phyloP scores from a whole-genome alignment of 257 asterid genomes.

The Osmanthus fragrans region DNA sequence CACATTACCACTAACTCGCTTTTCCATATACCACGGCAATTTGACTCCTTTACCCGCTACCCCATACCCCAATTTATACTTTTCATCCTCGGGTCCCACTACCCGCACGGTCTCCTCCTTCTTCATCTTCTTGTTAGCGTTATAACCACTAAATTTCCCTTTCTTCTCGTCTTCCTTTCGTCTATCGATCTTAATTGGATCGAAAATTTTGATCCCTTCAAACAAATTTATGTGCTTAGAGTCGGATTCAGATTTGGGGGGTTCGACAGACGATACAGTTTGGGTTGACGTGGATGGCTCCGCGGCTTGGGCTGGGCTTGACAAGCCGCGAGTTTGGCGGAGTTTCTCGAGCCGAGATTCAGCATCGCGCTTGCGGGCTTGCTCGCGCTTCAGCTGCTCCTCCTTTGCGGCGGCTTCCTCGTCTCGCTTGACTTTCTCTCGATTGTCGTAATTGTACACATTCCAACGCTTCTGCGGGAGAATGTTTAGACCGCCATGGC shows the following conservation, averaged over 20 bases:
- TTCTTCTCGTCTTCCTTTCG: conserved; percentile 40
- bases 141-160: conserved; percentile 34
- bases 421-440: conserved; percentile 88
- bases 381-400: conserved; percentile 86
- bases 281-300: conserved; percentile 29
- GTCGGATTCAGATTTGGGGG: conserved; percentile 38
- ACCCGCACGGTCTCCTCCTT: conserved; percentile 66
- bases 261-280: conserved; percentile 15
- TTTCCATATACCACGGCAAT: conserved; percentile 96
- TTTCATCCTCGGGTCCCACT: conserved; percentile 90
- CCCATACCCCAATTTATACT: conserved; percentile 82
- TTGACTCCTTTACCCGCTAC: conserved; percentile 87
- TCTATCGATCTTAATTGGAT: conserved; percentile 51
- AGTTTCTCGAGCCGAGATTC: conserved; percentile 76
- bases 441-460: conserved; percentile 88
- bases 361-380: conserved; percentile 70
- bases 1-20: conserved; percentile 28
- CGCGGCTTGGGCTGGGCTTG: conserved; percentile 29
- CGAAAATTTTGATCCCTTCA: conserved; percentile 83
- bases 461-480: conserved; percentile 98
- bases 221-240: conserved; percentile 78
- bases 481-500: conserved; percentile 94
- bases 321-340: conserved; percentile 75
- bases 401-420: conserved; percentile 95
- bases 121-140: conserved; percentile 55